A percentile compares a stretch with the other conserved stretches of the same genome.
Evolutionary conservation across 257 asterid species (phyloP).

Genomic region (Ocimum tenuiflorum): DNA sequence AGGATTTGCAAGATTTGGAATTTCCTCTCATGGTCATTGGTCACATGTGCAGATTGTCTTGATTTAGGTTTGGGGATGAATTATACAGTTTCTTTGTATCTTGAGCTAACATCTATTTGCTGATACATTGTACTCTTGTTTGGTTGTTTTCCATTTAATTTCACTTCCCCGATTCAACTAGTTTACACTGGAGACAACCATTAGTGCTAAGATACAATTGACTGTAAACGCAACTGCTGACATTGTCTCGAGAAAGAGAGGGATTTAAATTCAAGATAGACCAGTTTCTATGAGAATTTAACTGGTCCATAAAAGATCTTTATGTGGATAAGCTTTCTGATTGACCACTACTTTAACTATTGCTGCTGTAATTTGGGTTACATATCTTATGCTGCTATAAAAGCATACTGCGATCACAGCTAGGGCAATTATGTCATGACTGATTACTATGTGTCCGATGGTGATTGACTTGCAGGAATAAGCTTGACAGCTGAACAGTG

Average conservation of each 20-base stretch:
- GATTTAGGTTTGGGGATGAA: too few relatives aligned
- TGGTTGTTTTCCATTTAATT: background rate
- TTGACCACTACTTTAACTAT: background rate
- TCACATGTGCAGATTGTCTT: too few relatives aligned
- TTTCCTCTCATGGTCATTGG: background rate
- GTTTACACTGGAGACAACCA: background rate
- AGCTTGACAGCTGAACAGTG: slow-evolving; percentile 85
- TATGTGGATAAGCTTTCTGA: background rate
- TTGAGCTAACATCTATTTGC: background rate
- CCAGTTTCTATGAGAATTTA: background rate
- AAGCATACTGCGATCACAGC: too few relatives aligned
- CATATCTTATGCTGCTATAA: too few relatives aligned
- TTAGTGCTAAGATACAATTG: background rate
- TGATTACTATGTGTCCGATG: too few relatives aligned
- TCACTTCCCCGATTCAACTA: background rate
- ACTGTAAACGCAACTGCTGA: background rate
- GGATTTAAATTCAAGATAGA: too few relatives aligned
- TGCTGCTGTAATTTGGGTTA: background rate
- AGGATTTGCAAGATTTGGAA: background rate
- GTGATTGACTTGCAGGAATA: slow-evolving; percentile 77
- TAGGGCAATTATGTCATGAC: too few relatives aligned
- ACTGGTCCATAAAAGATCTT: background rate
- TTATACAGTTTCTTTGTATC: background rate
- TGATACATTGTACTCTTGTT: background rate
- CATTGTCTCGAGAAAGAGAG: background rate